Evolutionary conservation across 805 yeast genomes (phyloP).

Genomic region (Tetrapisispora iriomotensis): DNA sequence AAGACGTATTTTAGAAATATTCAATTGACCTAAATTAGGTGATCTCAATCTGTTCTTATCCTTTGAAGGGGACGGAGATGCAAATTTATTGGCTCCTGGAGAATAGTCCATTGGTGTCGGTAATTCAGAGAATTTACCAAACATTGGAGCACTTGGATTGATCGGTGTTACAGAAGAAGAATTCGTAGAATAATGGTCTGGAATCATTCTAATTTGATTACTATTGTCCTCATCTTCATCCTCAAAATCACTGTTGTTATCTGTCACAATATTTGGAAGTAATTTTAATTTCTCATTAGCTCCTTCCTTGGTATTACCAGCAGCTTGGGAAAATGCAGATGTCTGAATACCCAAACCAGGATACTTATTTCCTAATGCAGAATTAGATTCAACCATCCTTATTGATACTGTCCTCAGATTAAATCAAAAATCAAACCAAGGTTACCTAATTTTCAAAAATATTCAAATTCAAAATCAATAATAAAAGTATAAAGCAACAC

Average conservation of each 20-base stretch:
- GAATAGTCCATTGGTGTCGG: slow-evolving; percentile 28
- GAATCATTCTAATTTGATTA: neutral
- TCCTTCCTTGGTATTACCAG: neutral
- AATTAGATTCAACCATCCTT: neutral
- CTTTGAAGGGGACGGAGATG: neutral
- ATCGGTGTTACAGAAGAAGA: slow-evolving; percentile 13
- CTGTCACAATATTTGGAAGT: neutral
- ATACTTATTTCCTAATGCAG: neutral
- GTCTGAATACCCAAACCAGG: slow-evolving; percentile 6
- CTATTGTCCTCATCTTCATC: neutral
- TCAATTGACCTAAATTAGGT: slow-evolving; percentile 9
- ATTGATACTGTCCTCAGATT: neutral
- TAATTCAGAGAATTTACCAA: slow-evolving; percentile 17
- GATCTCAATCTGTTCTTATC: slow-evolving; percentile 5
- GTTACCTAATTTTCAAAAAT: too few relatives aligned
- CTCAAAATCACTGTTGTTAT: slow-evolving; percentile 1
- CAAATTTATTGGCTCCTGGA: slow-evolving; percentile 13
- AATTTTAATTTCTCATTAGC: slow-evolving; percentile 7
- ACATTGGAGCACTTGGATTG: slow-evolving; percentile 14
- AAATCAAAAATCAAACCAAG: neutral
- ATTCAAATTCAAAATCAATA: too few relatives aligned
- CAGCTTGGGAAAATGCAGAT: slow-evolving; percentile 14
- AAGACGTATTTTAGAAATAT: slow-evolving; percentile 12
- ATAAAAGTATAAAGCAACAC: too few relatives aligned
- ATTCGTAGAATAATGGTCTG: too few relatives aligned